Base-by-base conservation (phyloP, 371 early-diverging fungal species). In the Apophysomyces ossiformis region DNA sequence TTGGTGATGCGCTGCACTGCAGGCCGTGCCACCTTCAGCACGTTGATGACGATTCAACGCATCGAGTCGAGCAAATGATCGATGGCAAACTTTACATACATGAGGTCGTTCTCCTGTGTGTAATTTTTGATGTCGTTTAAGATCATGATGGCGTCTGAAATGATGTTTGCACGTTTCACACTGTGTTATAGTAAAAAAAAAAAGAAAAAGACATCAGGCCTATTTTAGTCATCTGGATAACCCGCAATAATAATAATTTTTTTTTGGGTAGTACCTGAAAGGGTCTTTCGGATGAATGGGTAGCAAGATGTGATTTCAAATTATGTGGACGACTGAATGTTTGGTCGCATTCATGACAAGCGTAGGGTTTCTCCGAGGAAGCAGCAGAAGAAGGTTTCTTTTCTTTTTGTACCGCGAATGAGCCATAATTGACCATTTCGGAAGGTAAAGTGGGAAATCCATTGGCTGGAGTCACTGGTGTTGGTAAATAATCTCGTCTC, bases 91-190 rank as follows among this genome's bases (percentile, higher is more conserved):
- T 54, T 66, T 66, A 56, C 78, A 80, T 15, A 72, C 69, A 63
- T 89, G 87, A 0, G 93, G 92, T 63, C 88, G 81, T 66, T 90
- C 91, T 5, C 93, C 93, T 5, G 92, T 90, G 65, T 93, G 93
- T 36, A 90, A 68, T 57, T 89, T 85, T 79, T 87, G 85, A 70
- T 92, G 92, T 37, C 92, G 83, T 76, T 91, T 91, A 57, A 92
- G 70, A 68, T 92, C 92, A 73, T 92, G 92, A 46, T 89, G 89
- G 7, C 92, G 82, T 44, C 90, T 82, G 72, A 92, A 92, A 56
- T 75, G 78, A 58, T 80, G 71, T 37, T 75, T 75, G 60, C 87
- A 86, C 21, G 79, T 76, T 68, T 82, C 70, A 43, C 73, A 74
- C 77, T 75, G 66, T 58, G 57, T 18, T 62, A 61, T 9, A 45